Conservation (phyloP, 2,329 filamentous ascomycete genomes). For the Penicillium expansum region DNA sequence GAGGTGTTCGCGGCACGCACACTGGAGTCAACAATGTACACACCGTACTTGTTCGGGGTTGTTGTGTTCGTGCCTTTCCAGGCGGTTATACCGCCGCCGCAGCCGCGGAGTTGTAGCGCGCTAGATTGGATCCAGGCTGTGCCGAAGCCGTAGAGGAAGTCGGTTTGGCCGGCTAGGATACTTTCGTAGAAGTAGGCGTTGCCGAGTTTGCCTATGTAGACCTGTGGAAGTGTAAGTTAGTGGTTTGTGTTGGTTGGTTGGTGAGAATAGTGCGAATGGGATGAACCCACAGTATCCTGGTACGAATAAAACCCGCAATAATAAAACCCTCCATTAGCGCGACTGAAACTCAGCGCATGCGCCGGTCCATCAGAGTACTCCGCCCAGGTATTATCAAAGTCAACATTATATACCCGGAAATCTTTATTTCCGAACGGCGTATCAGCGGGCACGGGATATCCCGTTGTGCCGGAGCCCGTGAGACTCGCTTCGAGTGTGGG, state of each 20-base stretch:
- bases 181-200: constrained; percentile 63
- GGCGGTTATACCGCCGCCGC: constrained; percentile 65
- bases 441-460: constrained; percentile 57
- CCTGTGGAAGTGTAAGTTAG: constrained; percentile 11
- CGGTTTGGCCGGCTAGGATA: constrained; percentile 63
- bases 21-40: constrained; percentile 59
- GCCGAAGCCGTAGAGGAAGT: constrained; percentile 68
- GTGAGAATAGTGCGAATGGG: background rate
- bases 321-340: constrained; percentile 67
- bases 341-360: constrained; percentile 59
- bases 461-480: constrained; percentile 61
- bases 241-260: background rate
- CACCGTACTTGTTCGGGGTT: constrained; percentile 64
- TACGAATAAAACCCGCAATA: constrained; percentile 65
- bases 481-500: constrained; percentile 62
- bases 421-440: constrained; percentile 64
- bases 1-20: constrained; percentile 56
- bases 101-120: constrained; percentile 55
- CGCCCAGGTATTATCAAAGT: constrained; percentile 61
- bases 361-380: constrained; percentile 56
- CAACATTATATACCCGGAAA: constrained; percentile 66
- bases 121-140: constrained; percentile 60
- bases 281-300: constrained; percentile 57
- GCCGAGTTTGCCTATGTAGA: constrained; percentile 65
- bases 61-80: constrained; percentile 69